These are phyloP conservation scores for Boletus eberwhitei DNA, from an alignment of 768 basidiomycete species.

Conservation along the genomic window DNA sequence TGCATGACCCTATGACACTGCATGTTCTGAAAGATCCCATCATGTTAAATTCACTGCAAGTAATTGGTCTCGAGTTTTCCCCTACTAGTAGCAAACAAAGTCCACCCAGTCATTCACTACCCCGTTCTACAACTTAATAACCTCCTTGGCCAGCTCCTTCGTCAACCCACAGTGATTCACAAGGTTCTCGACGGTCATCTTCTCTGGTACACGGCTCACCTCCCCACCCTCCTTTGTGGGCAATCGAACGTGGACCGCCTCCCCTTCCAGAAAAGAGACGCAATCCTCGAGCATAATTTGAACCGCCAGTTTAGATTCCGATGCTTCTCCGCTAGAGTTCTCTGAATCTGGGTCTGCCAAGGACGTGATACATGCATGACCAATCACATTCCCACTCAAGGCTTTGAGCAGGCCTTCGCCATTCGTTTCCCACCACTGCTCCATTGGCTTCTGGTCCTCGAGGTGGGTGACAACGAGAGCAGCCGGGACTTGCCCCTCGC, in stretches of 20 bases:
- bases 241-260: not conserved
- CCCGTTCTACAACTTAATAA: too few relatives aligned
- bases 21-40: too few relatives aligned
- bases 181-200: too few relatives aligned
- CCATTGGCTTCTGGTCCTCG: slow-evolving; percentile 26
- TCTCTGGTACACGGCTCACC: not conserved
- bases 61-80: too few relatives aligned
- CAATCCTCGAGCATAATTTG: slow-evolving; percentile 2
- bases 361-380: slow-evolving; percentile 22
- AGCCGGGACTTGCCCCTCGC: slow-evolving; percentile 30
- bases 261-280: not conserved
- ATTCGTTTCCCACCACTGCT: slow-evolving; percentile 23
- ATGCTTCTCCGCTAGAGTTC: not conserved
- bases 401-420: not conserved
- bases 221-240: not conserved
- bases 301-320: slow-evolving; percentile 1
- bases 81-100: too few relatives aligned
- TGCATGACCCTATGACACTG: too few relatives aligned
- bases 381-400: not conserved
- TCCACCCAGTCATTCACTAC: too few relatives aligned
- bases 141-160: too few relatives aligned
- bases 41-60: too few relatives aligned
- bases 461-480: slow-evolving; percentile 35
- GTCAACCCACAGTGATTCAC: not conserved
- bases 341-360: not conserved